phyloP scores from a whole-genome alignment of 768 basidiomycete species.

The Termitomyces sp. region DNA sequence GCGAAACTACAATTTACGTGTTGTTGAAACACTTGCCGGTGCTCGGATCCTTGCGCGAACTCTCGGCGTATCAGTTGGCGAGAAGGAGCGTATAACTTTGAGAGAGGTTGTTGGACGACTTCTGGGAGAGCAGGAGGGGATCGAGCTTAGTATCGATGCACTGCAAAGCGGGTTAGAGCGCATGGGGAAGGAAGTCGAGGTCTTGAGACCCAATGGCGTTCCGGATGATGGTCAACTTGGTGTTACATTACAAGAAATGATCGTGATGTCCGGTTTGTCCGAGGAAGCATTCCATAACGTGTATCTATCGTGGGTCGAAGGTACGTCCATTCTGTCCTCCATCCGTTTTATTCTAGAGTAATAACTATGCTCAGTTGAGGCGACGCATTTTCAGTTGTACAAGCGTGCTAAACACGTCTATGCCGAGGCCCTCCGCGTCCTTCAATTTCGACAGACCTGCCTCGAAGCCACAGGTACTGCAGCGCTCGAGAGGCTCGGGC shows the following conservation, averaged over 20 bases:
- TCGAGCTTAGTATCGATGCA: slow-evolving; percentile 37
- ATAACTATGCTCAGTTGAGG: slow-evolving; percentile 48
- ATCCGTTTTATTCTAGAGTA: neutral
- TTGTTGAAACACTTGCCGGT: slow-evolving; percentile 83
- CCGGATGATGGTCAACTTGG: slow-evolving; percentile 44
- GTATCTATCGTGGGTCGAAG: slow-evolving; percentile 77
- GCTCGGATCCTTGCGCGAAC: slow-evolving; percentile 66
- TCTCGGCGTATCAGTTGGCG: slow-evolving; percentile 39
- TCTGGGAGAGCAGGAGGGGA: slow-evolving; percentile 38
- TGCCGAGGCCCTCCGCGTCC: slow-evolving; percentile 74
- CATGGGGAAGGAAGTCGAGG: slow-evolving; percentile 42
- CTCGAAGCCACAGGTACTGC: slow-evolving; percentile 30
- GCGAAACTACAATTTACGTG: slow-evolving; percentile 81
- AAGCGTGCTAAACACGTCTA: slow-evolving; percentile 79
- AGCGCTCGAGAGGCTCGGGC: slow-evolving; percentile 50
- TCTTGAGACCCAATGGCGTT: slow-evolving; percentile 38
- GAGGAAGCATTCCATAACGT: slow-evolving; percentile 53
- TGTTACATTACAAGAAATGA: slow-evolving; percentile 71
- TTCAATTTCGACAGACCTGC: slow-evolving; percentile 70
- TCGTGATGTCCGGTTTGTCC: slow-evolving; percentile 53
- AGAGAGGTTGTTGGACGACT: slow-evolving; percentile 62
- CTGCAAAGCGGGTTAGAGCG: slow-evolving; percentile 43
- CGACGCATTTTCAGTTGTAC: slow-evolving; percentile 77
- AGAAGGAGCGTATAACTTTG: slow-evolving; percentile 52
- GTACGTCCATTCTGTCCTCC: slow-evolving; percentile 31